Percentiles rank a stretch among this genome's conserved stretches.
These are phyloP conservation scores for Arabidopsis hybrid DNA, from an alignment of 441 rosid species.

Conservation along the genomic window DNA sequence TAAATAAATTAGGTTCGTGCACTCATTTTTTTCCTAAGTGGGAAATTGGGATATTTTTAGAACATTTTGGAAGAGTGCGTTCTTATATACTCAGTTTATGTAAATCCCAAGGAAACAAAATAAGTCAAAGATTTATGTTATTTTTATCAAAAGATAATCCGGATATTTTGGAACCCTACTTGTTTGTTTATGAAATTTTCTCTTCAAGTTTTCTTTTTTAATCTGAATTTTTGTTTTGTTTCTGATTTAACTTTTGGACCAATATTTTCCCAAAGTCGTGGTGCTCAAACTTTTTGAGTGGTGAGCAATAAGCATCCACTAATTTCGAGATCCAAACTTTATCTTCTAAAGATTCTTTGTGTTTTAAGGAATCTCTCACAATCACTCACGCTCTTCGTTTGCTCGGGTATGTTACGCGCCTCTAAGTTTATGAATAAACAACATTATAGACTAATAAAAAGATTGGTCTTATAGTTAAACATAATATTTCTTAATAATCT, in stretches of 20 bases:
- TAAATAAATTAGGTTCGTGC: slow-evolving; percentile 1
- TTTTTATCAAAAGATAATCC: background rate
- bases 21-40: background rate
- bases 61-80: background rate
- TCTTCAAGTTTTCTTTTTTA: no score
- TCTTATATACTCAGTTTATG: background rate
- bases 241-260: background rate
- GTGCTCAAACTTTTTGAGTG: slow-evolving; percentile 34
- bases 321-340: slow-evolving; percentile 3
- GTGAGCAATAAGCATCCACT: slow-evolving; percentile 23
- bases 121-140: background rate
- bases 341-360: slow-evolving; percentile 15
- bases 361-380: slow-evolving; percentile 1
- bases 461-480: no score
- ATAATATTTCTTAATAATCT: no score
- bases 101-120: slow-evolving; percentile 3
- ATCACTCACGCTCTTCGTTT: no score
- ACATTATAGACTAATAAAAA: no score
- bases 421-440: no score
- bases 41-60: background rate
- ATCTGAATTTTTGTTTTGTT: no score
- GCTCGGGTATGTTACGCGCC: no score
- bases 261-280: slow-evolving; percentile 16
- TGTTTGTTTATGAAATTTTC: no score
- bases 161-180: background rate